Conservation (phyloP, 176 grass and related monocot genomes). For the Aegilops longissima region DNA sequence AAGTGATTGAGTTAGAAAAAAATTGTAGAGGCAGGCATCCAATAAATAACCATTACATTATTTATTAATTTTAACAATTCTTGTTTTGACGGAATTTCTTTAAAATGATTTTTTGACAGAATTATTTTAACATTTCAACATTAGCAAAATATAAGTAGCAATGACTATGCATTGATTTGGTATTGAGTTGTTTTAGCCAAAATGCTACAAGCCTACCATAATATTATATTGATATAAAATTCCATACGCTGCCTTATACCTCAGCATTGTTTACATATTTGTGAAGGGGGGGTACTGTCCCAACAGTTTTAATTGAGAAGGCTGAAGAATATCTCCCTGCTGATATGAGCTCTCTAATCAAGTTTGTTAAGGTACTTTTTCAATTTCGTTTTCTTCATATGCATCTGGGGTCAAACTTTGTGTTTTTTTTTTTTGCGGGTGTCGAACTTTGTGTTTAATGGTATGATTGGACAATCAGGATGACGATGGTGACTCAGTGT, state of each 20-base stretch:
- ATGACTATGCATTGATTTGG: conserved; percentile 1
- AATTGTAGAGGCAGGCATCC: background rate
- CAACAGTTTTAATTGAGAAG: conserved; percentile 68
- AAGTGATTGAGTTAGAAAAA: background rate
- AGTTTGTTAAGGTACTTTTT: conserved; percentile 68
- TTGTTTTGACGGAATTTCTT: too few species aligned
- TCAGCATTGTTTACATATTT: conserved; percentile 18
- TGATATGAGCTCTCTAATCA: conserved; percentile 52
- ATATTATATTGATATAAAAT: background rate
- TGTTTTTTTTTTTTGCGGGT: background rate
- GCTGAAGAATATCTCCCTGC: conserved; percentile 81
- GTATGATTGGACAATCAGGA: conserved; percentile 59
- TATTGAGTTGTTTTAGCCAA: background rate
- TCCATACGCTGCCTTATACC: background rate
- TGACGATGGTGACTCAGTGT: conserved; percentile 34
- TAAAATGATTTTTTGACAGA: too few species aligned
- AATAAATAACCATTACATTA: background rate
- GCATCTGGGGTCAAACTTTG: conserved; percentile 7
- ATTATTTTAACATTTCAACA: conserved; percentile 12
- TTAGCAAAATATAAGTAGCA: background rate
- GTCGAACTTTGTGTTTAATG: conserved; percentile 20
- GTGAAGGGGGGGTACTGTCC: conserved; percentile 72
- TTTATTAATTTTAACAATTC: background rate
- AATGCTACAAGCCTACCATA: background rate
- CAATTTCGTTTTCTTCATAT: conserved; percentile 21